Evolutionary conservation across 257 asterid genomes (phyloP).

Genomic region (Solanum appendiculatum): DNA sequence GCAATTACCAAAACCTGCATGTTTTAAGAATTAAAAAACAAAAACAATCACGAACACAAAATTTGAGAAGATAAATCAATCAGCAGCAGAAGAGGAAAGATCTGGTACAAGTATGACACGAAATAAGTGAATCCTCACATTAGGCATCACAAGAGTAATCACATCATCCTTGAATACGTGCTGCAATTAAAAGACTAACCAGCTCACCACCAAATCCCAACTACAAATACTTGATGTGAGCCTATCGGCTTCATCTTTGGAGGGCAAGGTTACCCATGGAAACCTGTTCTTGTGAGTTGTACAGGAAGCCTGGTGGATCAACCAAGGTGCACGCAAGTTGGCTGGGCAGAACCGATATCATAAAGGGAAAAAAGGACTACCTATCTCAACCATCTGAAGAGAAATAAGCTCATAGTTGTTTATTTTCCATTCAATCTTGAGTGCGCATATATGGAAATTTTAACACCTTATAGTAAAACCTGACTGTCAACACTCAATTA

Average conservation of each 20-base stretch:
- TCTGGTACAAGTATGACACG: neutral
- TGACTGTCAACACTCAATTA: neutral
- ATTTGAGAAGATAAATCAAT: neutral
- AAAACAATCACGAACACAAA: neutral
- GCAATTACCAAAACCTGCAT: conserved; percentile 96
- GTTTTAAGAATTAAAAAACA: neutral
- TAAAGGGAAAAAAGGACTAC: neutral
- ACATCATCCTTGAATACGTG: neutral
- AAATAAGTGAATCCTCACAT: neutral
- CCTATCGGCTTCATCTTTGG: neutral
- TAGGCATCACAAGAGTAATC: neutral
- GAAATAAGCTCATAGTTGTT: neutral
- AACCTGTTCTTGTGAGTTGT: neutral
- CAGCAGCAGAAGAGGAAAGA: neutral
- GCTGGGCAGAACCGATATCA: neutral
- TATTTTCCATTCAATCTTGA: neutral
- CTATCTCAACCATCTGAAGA: neutral
- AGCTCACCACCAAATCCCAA: neutral
- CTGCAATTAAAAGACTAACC: neutral
- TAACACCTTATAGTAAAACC: neutral
- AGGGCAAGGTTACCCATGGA: neutral
- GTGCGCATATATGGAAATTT: neutral
- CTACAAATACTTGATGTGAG: neutral
- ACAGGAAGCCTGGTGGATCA: neutral
- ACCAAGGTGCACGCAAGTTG: neutral